Evolutionary conservation across 2,329 filamentous ascomycete species (phyloP), one percentile per base, ranked within the genome.

Genomic region (Hypoxylon sp.): DNA sequence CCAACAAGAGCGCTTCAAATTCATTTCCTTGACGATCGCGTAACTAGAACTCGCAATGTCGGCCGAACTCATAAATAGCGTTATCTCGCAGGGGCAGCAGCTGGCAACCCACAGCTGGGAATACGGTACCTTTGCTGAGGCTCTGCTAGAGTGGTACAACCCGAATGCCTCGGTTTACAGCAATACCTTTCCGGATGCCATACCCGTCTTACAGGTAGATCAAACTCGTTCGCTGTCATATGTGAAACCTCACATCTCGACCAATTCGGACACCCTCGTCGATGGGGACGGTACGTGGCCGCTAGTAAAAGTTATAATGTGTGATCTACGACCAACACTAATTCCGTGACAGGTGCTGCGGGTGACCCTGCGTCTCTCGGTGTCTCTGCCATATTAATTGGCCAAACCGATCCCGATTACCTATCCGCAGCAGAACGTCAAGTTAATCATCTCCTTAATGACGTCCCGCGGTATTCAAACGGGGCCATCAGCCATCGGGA

Each of bases 401-500:
- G 79, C 26, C 75, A 78, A 50, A 74, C 72, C 11, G 61, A 78
- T 16, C 22, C 59, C 3, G 50, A 63, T 2, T 83, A 79, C 65
- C 60, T 77, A 18, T 67, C 71, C 16, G 81, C 80, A 8, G 79
- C 80, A 6, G 64, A 73, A 14, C 76, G 79, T 16, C 81, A 84
- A 70, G 74, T 78, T 36, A 62, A 80, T 2, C 76, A 80, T 59
- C 74, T 84, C 0, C 68, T 83, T 5, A 71, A 71, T 3, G 63
- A 62, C 14, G 80, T 80, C 3, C 80, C 80, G 6, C 75, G 79
- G 48, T 82, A 78, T 69, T 49, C 72, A 14, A 83, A 84, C 58
- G 80, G 80, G 28, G 82, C 83, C 1, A 82, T 84, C 50, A 82
- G 79, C 48, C 83, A 85, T 67, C 77, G 82, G 24, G 72, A 78